These are phyloP conservation scores for Sisymbrium irio DNA, from an alignment of 345 rosid genomes.

Conservation along the genomic window DNA sequence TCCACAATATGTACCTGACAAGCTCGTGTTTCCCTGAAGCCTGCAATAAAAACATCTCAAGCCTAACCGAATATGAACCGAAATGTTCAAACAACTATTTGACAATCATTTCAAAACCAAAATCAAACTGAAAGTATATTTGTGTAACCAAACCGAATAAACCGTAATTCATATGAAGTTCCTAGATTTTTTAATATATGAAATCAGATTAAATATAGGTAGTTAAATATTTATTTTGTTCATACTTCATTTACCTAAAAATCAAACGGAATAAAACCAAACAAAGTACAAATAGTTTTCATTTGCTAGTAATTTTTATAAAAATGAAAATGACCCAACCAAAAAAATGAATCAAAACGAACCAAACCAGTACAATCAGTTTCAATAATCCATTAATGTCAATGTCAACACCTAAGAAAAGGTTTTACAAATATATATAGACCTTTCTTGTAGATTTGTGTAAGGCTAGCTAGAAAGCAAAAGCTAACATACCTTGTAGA, in stretches of 20 bases:
- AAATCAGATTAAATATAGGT: not conserved
- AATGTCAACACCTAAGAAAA: not conserved
- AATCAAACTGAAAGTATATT: not conserved
- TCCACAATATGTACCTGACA: slow-evolving; percentile 78
- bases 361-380: not conserved
- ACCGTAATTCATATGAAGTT: not conserved
- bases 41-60: slow-evolving; percentile 35
- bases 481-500: slow-evolving; percentile 54
- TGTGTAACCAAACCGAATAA: not conserved
- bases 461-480: not conserved
- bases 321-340: not conserved
- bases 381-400: not conserved
- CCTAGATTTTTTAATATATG: not conserved
- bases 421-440: not conserved
- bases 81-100: not conserved
- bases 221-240: not conserved
- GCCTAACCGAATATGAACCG: not conserved
- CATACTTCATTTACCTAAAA: not conserved
- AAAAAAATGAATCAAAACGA: not conserved
- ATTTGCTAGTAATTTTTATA: not conserved
- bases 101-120: not conserved
- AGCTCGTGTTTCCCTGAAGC: slow-evolving; percentile 56
- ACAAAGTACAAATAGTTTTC: not conserved
- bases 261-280: not conserved
- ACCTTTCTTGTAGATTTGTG: not conserved